Conservation (phyloP, 371 early-diverging fungal species). For the Phascolomyces articulosus region DNA sequence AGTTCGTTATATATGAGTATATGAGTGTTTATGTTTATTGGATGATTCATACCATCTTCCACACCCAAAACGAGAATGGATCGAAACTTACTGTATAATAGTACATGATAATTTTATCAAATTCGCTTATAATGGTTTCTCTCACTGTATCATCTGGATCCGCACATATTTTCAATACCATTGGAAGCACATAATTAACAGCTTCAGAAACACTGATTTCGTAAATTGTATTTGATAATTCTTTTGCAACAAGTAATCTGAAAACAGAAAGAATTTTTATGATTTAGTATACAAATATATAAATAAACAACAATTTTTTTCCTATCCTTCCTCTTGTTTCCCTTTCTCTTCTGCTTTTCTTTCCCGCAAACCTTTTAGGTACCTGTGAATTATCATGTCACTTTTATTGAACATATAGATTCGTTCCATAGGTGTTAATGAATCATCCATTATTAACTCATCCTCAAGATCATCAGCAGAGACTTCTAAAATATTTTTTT, state of each 20-base stretch:
- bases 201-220: conserved; percentile 49
- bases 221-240: conserved; percentile 41
- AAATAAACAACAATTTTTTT: too few species aligned
- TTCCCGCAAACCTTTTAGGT: neutral
- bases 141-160: conserved; percentile 55
- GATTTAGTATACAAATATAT: neutral
- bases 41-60: too few species aligned
- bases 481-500: conserved; percentile 8
- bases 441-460: conserved; percentile 46
- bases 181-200: conserved; percentile 49
- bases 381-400: conserved; percentile 54
- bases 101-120: conserved; percentile 54
- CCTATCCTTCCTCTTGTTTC: neutral
- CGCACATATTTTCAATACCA: conserved; percentile 43
- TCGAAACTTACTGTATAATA: conserved; percentile 44
- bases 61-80: too few species aligned
- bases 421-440: conserved; percentile 50
- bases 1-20: too few species aligned
- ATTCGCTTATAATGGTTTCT: conserved; percentile 55
- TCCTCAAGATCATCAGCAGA: conserved; percentile 49
- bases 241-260: conserved; percentile 40
- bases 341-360: too few species aligned
- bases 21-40: too few species aligned
- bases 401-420: conserved; percentile 51
- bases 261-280: neutral